Evolutionary conservation across 805 yeast species (phyloP).

Genomic region (Yarrowia deformans): DNA sequence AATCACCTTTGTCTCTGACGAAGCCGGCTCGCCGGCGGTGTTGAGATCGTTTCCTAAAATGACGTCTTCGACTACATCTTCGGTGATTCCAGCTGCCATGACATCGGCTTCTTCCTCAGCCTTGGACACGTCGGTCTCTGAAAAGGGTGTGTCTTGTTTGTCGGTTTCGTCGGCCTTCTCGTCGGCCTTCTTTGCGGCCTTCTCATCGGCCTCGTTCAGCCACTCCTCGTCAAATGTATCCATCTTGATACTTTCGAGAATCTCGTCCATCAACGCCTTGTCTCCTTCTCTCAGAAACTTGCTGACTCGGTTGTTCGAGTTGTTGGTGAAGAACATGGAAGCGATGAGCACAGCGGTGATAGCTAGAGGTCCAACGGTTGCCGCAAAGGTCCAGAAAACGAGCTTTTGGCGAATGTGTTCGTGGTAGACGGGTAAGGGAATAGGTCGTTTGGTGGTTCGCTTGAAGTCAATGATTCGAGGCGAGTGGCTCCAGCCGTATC

Average conservation of each 20-base stretch:
- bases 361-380: slow-evolving; percentile 22
- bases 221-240: slow-evolving; percentile 28
- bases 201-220: slow-evolving; percentile 13
- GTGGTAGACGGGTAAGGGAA: slow-evolving; percentile 8
- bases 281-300: slow-evolving; percentile 31
- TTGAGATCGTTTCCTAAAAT: slow-evolving; percentile 23
- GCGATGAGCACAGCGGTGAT: slow-evolving; percentile 31
- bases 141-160: neutral
- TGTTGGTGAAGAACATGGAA: slow-evolving; percentile 32
- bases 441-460: slow-evolving; percentile 7
- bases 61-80: neutral
- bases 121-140: neutral
- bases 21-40: neutral
- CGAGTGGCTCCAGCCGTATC: slow-evolving; percentile 27
- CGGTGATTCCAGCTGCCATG: slow-evolving; percentile 25
- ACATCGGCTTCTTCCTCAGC: slow-evolving; percentile 6
- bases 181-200: neutral
- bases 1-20: slow-evolving; percentile 4
- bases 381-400: slow-evolving; percentile 29
- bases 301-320: slow-evolving; percentile 10
- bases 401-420: slow-evolving; percentile 26
- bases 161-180: neutral
- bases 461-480: slow-evolving; percentile 28
- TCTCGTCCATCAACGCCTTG: slow-evolving; percentile 19
- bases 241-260: slow-evolving; percentile 32